Percentiles rank a stretch among this genome's conserved stretches.
Conservation (phyloP, 2,329 filamentous ascomycete species). For the Fusarium equiseti region DNA sequence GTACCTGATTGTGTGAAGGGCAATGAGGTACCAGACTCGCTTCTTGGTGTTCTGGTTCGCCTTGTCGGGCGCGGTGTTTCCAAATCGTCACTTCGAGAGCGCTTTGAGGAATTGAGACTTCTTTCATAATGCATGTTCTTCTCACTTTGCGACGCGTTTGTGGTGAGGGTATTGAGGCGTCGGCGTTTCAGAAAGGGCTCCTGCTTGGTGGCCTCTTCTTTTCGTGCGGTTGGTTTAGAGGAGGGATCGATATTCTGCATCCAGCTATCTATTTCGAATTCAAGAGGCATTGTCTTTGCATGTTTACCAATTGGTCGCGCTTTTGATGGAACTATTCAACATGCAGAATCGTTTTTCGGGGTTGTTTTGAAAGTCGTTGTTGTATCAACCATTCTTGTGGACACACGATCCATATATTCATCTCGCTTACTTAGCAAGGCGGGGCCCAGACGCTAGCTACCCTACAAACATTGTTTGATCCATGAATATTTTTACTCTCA, state of each 20-base stretch:
- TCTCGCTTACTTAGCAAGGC: background rate
- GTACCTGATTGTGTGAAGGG: background rate
- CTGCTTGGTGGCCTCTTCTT: background rate
- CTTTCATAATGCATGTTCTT: background rate
- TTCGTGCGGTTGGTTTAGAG: background rate
- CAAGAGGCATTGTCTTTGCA: background rate
- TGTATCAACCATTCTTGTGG: background rate
- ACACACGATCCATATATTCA: background rate
- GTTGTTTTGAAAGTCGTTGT: background rate
- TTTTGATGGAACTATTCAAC: background rate
- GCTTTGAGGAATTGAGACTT: background rate
- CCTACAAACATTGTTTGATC: background rate
- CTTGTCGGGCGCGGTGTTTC: slow-evolving; percentile 13
- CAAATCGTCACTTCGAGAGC: background rate
- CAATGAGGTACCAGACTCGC: slow-evolving; percentile 17
- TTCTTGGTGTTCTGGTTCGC: slow-evolving; percentile 12
- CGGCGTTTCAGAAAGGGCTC: slow-evolving; percentile 1
- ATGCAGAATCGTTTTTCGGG: background rate
- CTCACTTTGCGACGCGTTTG: background rate
- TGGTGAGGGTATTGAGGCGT: background rate
- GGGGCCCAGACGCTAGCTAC: background rate
- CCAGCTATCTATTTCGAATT: background rate
- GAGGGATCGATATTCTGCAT: background rate
- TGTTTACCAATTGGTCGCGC: no score
- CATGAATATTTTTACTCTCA: background rate